These are phyloP conservation scores for Botrytis tulipae DNA, from an alignment of 2,329 filamentous ascomycete species.

Conservation along the genomic window DNA sequence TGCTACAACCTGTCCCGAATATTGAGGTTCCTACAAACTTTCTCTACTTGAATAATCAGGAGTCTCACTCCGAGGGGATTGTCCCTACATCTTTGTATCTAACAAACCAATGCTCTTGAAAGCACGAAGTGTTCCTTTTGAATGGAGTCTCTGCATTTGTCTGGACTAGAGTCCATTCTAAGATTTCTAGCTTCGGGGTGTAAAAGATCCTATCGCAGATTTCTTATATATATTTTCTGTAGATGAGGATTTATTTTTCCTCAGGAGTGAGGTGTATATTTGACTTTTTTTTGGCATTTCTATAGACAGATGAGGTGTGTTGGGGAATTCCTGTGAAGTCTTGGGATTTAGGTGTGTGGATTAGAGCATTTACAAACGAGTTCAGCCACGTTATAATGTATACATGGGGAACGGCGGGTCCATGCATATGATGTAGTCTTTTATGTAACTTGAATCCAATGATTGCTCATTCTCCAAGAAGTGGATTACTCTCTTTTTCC, in stretches of 20 bases:
- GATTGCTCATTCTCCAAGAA: neutral
- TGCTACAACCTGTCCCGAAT: no score
- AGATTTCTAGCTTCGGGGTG: fast-evolving
- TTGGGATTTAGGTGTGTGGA: neutral
- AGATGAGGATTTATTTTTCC: no score
- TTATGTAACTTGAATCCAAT: neutral
- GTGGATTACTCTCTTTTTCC: neutral
- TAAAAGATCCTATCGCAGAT: fast-evolving
- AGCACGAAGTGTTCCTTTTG: no score
- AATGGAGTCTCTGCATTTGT: no score
- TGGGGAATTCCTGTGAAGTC: neutral
- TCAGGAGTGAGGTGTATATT: no score
- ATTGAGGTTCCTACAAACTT: neutral
- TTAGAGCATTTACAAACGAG: neutral
- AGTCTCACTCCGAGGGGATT: neutral
- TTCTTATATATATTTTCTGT: fast-evolving
- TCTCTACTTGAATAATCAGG: neutral
- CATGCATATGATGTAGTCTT: neutral
- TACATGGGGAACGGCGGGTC: neutral
- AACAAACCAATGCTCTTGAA: no score
- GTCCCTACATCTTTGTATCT: no score
- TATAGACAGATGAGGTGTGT: no score
- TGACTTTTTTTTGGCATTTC: no score
- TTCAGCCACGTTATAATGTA: neutral
- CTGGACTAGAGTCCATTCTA: neutral